These are phyloP conservation scores for Xylaria sp. DNA, from an alignment of 2,329 filamentous ascomycete species.

Conservation along the genomic window DNA sequence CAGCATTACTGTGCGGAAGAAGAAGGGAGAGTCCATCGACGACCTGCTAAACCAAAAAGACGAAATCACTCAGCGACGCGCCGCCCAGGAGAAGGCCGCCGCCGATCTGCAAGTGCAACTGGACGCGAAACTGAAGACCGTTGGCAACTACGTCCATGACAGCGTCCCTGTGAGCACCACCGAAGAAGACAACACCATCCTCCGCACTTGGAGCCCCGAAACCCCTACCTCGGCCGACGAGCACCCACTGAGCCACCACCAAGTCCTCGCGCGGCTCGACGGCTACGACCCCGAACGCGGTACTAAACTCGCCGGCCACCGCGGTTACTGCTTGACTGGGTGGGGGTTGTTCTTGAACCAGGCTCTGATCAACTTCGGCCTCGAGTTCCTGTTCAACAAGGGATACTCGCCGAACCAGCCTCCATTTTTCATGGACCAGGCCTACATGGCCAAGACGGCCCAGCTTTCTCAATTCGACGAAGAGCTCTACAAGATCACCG, in stretches of 20 bases:
- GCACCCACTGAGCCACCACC: conserved; percentile 86
- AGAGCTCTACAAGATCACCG: conserved; percentile 94
- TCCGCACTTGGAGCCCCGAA: conserved; percentile 81
- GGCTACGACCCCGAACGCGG: conserved; percentile 90
- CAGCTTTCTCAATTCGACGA: conserved; percentile 98
- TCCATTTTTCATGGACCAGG: conserved; percentile 92
- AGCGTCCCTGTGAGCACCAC: conserved; percentile 52
- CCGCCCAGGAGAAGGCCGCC: conserved; percentile 77
- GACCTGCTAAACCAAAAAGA: conserved; percentile 62
- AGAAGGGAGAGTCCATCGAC: conserved; percentile 80
- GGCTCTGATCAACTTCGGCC: conserved; percentile 91
- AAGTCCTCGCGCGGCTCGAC: conserved; percentile 85
- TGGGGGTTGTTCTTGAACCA: conserved; percentile 93
- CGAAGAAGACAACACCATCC: conserved; percentile 77
- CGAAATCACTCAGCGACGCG: conserved; percentile 65
- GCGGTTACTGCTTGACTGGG: conserved; percentile 81
- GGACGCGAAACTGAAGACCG: conserved; percentile 77
- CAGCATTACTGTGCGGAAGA: conserved; percentile 24
- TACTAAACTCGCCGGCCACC: conserved; percentile 91
- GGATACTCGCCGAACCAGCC: conserved; percentile 85
- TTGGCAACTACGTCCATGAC: conserved; percentile 92
- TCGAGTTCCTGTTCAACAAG: conserved; percentile 83
- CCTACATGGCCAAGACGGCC: conserved; percentile 95
- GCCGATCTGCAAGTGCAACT: conserved; percentile 52
- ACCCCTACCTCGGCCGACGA: conserved; percentile 72